A percentile compares a stretch with the other conserved stretches of the same genome.
These are phyloP conservation scores for Aspergillus sp. DNA, from an alignment of 2,329 filamentous ascomycete species.

Conservation along the genomic window DNA sequence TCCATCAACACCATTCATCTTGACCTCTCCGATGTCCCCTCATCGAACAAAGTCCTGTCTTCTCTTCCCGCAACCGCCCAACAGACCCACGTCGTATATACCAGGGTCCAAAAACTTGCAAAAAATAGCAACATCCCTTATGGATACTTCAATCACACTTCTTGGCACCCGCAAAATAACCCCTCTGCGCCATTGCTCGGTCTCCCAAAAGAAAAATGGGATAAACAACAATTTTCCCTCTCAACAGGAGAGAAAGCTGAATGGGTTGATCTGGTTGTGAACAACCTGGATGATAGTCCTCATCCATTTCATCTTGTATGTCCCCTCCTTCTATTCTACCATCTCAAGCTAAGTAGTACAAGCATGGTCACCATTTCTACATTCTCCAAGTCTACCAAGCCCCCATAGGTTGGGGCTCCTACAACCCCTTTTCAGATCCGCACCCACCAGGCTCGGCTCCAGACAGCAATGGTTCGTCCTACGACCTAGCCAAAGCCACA, in stretches of 20 bases:
- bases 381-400: slow-evolving; percentile 24
- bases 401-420: slow-evolving; percentile 32
- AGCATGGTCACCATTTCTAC: slow-evolving; percentile 35
- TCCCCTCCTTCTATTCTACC: not conserved
- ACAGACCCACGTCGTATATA: slow-evolving; percentile 43
- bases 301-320: slow-evolving; percentile 48
- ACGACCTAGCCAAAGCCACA: slow-evolving; percentile 32
- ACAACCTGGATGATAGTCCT: slow-evolving; percentile 47
- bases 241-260: slow-evolving; percentile 19
- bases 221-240: slow-evolving; percentile 38
- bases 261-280: slow-evolving; percentile 48
- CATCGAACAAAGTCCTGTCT: slow-evolving; percentile 20
- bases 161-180: slow-evolving; percentile 36
- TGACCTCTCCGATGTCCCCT: slow-evolving; percentile 14
- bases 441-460: slow-evolving; percentile 15
- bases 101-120: slow-evolving; percentile 42
- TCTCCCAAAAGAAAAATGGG: slow-evolving; percentile 34
- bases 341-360: not conserved
- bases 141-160: slow-evolving; percentile 47
- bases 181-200: slow-evolving; percentile 23
- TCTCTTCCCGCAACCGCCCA: slow-evolving; percentile 24
- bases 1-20: slow-evolving; percentile 19
- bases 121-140: slow-evolving; percentile 39
- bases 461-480: slow-evolving; percentile 2
- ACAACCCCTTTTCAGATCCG: slow-evolving; percentile 28